Conservation (phyloP, 441 rosid species). For the Pelargonium citronellum region DNA sequence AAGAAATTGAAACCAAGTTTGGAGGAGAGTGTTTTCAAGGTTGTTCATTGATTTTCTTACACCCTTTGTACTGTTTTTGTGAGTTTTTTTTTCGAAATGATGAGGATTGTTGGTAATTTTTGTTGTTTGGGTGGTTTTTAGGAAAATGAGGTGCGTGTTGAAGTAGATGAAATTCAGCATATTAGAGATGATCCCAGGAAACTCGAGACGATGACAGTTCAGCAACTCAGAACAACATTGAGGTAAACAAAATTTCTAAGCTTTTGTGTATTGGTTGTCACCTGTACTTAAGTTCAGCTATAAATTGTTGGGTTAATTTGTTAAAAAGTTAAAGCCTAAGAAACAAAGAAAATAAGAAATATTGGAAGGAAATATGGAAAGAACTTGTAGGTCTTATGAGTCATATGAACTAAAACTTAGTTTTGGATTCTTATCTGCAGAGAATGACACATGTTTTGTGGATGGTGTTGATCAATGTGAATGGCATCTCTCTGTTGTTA, state of each 20-base stretch:
- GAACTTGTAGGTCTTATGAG: not conserved
- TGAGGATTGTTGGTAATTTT: not conserved
- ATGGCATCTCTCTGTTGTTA: not conserved
- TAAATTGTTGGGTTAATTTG: not conserved
- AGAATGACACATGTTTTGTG: slow-evolving; percentile 4
- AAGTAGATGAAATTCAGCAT: slow-evolving; percentile 24
- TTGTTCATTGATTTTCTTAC: slow-evolving; percentile 5
- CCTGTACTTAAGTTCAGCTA: not conserved
- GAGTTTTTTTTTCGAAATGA: not conserved
- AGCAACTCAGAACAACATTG: slow-evolving; percentile 51
- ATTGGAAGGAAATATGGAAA: too few relatives aligned
- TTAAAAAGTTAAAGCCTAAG: not conserved
- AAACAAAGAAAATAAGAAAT: not conserved
- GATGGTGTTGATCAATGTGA: slow-evolving; percentile 16
- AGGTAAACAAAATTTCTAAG: slow-evolving; percentile 34
- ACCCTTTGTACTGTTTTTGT: not conserved
- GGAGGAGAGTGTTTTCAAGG: slow-evolving; percentile 21
- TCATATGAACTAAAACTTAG: not conserved
- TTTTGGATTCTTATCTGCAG: not conserved
- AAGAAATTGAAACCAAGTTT: slow-evolving; percentile 28
- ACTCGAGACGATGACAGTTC: slow-evolving; percentile 65
- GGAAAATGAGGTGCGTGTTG: slow-evolving; percentile 21
- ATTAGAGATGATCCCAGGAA: slow-evolving; percentile 38
- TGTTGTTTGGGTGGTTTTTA: slow-evolving; percentile 13
- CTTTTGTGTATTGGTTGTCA: not conserved